Evolutionary conservation across 2,329 filamentous ascomycete genomes (phyloP).

Genomic region (Massarina eburnea): DNA sequence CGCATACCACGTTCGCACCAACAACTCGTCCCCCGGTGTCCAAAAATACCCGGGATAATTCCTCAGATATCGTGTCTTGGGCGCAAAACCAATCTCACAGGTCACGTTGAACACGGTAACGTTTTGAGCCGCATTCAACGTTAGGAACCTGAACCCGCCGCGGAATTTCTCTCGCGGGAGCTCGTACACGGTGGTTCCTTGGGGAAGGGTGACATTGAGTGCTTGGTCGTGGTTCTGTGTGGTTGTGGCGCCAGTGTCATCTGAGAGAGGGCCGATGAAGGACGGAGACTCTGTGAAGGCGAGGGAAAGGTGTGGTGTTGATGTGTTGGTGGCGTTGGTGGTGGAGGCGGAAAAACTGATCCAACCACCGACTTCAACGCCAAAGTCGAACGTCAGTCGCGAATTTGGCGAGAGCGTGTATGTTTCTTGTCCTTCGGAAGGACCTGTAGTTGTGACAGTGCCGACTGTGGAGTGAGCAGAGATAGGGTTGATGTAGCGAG

Average conservation of each 20-base stretch:
- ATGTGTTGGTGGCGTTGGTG: slow-evolving; percentile 1
- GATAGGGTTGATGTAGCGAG: slow-evolving; percentile 10
- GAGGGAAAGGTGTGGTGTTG: slow-evolving; percentile 10
- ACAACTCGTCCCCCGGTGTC: slow-evolving; percentile 49
- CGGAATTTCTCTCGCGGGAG: slow-evolving; percentile 14
- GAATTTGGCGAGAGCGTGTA: slow-evolving; percentile 1
- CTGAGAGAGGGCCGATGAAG: slow-evolving; percentile 15
- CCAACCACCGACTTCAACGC: slow-evolving; percentile 17
- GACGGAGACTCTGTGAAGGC: slow-evolving; percentile 17
- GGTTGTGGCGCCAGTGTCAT: slow-evolving; percentile 14
- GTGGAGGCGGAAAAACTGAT: slow-evolving; percentile 9
- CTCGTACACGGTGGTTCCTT: slow-evolving; percentile 6
- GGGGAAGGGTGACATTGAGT: slow-evolving; percentile 9
- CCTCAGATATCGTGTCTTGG: slow-evolving; percentile 54
- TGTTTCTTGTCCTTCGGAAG: slow-evolving; percentile 9
- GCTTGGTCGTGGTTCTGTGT: slow-evolving; percentile 16
- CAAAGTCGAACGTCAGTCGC: slow-evolving; percentile 15
- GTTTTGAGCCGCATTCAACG: slow-evolving; percentile 8
- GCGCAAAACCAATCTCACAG: slow-evolving; percentile 44
- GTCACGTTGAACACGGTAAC: slow-evolving; percentile 21
- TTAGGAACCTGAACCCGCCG: slow-evolving; percentile 19
- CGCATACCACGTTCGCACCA: slow-evolving; percentile 61
- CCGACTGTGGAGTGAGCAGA: slow-evolving; percentile 9
- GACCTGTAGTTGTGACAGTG: slow-evolving; percentile 8
- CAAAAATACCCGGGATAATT: slow-evolving; percentile 59